These are phyloP conservation scores for Penicillium sp. DNA, from an alignment of 2,329 filamentous ascomycete species.

Conservation along the genomic window DNA sequence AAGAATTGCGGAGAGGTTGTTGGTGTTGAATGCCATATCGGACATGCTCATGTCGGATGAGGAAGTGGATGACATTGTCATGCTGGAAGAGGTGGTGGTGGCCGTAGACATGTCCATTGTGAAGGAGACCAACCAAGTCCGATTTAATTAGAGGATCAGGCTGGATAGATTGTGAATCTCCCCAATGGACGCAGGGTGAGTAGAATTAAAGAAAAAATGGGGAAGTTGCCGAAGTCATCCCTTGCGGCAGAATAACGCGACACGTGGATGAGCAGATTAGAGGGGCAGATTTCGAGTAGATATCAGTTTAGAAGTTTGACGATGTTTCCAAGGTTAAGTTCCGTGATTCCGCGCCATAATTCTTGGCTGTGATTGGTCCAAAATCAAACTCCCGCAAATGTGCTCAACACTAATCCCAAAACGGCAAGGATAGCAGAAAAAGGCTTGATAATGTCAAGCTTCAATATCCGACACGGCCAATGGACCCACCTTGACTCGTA, in stretches of 20 bases:
- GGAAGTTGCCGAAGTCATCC: not conserved
- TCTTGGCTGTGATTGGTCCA: not conserved
- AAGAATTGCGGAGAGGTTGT: conserved; percentile 3
- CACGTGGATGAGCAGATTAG: not conserved
- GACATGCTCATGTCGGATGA: not conserved
- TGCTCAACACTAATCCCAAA: conserved; percentile 8
- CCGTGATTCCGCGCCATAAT: not conserved
- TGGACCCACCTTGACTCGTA: not conserved
- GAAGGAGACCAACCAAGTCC: not conserved
- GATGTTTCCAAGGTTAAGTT: not conserved
- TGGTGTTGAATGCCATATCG: conserved; percentile 7
- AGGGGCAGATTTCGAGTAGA: not conserved
- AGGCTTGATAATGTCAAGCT: conserved; percentile 3
- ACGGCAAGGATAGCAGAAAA: not conserved
- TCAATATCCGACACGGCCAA: not conserved
- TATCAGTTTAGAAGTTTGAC: no score
- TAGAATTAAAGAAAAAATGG: not conserved
- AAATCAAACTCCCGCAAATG: conserved; percentile 6
- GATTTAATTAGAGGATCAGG: not conserved
- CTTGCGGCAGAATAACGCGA: not conserved
- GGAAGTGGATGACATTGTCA: conserved; percentile 3
- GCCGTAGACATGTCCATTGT: conserved; percentile 3
- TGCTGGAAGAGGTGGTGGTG: not conserved
- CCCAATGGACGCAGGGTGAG: not conserved
- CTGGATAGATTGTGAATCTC: not conserved